A percentile compares a stretch with the other conserved stretches of the same genome.
These are phyloP conservation scores for Candida boidinii DNA, from an alignment of 805 yeast species.

Conservation along the genomic window DNA sequence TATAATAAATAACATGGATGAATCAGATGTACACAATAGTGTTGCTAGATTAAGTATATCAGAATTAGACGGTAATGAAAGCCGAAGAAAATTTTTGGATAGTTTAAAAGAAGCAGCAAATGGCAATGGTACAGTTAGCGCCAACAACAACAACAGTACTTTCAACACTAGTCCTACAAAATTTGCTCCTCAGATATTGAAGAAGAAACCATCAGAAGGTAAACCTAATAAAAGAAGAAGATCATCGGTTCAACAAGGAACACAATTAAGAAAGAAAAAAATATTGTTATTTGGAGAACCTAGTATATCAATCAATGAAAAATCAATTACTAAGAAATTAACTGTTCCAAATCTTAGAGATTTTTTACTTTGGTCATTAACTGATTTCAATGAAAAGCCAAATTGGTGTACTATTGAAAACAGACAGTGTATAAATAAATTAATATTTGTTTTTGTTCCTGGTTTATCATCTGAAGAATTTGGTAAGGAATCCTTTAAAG, in stretches of 20 bases:
- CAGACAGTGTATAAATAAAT: conserved; percentile 37
- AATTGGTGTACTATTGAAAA: conserved; percentile 43
- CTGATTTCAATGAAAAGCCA: conserved; percentile 34
- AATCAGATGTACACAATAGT: conserved; percentile 11
- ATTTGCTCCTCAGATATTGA: neutral
- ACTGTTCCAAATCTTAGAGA: conserved; percentile 36
- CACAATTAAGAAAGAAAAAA: conserved; percentile 23
- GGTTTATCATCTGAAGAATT: conserved; percentile 48
- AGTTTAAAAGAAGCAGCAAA: conserved; percentile 4
- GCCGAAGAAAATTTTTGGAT: conserved; percentile 11
- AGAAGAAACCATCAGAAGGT: conserved; percentile 8
- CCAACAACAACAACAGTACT: too few relatives aligned
- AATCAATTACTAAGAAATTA: conserved; percentile 15
- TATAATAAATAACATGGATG: conserved; percentile 5
- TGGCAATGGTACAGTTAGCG: neutral
- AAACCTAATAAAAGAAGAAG: conserved; percentile 27
- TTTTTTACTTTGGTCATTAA: conserved; percentile 32
- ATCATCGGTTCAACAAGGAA: conserved; percentile 25
- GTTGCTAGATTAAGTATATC: conserved; percentile 23
- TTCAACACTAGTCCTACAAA: too few relatives aligned
- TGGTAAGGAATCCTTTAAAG: conserved; percentile 17
- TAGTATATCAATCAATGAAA: conserved; percentile 10
- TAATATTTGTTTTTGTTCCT: conserved; percentile 54
- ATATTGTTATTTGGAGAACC: conserved; percentile 20
- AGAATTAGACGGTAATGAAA: conserved; percentile 7